Percentiles rank a stretch among this genome's conserved stretches.
phyloP scores from a whole-genome alignment of 805 yeast species.

The Lipomyces oligophaga region DNA sequence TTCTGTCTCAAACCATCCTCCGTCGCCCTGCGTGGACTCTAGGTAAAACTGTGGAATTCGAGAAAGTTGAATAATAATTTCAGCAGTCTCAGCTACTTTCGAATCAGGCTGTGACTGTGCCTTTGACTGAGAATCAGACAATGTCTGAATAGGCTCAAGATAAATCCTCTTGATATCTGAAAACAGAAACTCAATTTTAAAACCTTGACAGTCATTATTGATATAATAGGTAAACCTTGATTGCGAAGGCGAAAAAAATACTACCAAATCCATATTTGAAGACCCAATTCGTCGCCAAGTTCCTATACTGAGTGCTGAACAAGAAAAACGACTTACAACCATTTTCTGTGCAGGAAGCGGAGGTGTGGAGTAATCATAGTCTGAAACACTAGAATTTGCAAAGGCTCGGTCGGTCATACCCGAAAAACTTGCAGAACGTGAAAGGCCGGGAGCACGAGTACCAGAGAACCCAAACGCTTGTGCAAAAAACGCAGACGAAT shows the following conservation, averaged over 20 bases:
- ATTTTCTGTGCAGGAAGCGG: constrained; percentile 1
- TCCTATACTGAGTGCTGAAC: constrained; percentile 23
- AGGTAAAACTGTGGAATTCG: constrained; percentile 22
- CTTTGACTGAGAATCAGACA: background rate
- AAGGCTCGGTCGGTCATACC: constrained; percentile 14
- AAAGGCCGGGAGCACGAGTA: constrained; percentile 4
- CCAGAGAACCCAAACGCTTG: constrained; percentile 20
- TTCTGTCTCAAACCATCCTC: constrained; percentile 27
- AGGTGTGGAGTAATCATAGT: background rate
- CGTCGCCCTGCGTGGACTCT: constrained; percentile 13
- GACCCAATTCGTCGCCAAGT: constrained; percentile 26
- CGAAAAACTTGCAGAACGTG: constrained; percentile 21
- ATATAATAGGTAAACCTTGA: constrained; percentile 21
- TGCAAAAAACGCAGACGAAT: constrained; percentile 22
- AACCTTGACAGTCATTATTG: constrained; percentile 24
- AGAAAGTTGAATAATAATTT: constrained; percentile 13
- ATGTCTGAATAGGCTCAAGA: constrained; percentile 8
- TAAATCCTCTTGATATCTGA: constrained; percentile 16
- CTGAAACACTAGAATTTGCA: background rate
- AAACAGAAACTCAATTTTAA: constrained; percentile 26
- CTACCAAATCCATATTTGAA: constrained; percentile 21
- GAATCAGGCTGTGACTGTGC: background rate
- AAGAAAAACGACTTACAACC: constrained; percentile 10
- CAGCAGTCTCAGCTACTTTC: constrained; percentile 13
- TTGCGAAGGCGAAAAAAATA: constrained; percentile 18